phyloP scores from a whole-genome alignment of 2,329 filamentous ascomycete species.

The Monosporascus sp. region DNA sequence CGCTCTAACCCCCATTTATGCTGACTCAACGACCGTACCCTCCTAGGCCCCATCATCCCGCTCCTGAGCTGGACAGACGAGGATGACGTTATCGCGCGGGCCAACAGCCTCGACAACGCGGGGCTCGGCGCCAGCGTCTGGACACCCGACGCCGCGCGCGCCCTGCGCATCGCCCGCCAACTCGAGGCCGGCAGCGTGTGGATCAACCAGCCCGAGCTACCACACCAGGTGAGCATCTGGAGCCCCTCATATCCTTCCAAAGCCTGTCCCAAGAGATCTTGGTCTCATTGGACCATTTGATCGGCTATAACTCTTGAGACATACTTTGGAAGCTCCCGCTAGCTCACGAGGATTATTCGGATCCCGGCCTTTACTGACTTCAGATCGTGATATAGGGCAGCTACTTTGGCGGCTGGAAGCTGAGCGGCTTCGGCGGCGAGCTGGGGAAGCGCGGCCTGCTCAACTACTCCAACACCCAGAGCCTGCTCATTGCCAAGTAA shows the following conservation, averaged over 20 bases:
- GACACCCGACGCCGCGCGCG: constrained; percentile 45
- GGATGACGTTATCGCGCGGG: constrained; percentile 51
- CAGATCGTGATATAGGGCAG: constrained; percentile 7
- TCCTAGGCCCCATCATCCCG: constrained; percentile 54
- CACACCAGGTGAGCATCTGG: constrained; percentile 14
- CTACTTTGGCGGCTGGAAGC: constrained; percentile 28
- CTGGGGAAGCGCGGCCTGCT: constrained; percentile 28
- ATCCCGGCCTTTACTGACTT: no score
- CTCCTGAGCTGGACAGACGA: constrained; percentile 57
- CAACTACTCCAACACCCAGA: constrained; percentile 28
- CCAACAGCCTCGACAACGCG: constrained; percentile 80
- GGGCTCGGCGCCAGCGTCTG: constrained; percentile 71
- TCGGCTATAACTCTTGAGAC: no score
- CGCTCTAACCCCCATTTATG: background rate
- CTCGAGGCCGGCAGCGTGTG: constrained; percentile 56
- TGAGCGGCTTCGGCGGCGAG: constrained; percentile 30
- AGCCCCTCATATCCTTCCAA: no score
- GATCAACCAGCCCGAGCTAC: constrained; percentile 43
- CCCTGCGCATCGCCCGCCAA: constrained; percentile 45
- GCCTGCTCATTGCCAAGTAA: constrained; percentile 25
- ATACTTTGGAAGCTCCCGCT: no score
- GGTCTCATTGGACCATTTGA: no score
- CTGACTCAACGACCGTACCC: background rate
- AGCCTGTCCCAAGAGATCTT: no score
- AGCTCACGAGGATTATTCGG: no score